Evolutionary conservation across 805 yeast genomes (phyloP), one percentile per base, ranked within the genome.

Genomic region (Saccharomycopsis sp.): DNA sequence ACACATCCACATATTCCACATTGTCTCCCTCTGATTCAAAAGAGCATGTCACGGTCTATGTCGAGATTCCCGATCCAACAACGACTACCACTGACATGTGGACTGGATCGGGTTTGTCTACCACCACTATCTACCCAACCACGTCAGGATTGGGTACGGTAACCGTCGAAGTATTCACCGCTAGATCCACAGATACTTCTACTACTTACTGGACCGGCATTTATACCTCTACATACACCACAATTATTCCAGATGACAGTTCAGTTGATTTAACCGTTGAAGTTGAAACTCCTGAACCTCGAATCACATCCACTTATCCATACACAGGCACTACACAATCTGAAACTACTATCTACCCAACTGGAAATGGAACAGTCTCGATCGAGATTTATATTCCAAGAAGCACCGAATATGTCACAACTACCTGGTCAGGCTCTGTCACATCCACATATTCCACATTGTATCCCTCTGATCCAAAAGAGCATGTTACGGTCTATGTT

Each of bases 101-200:
- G 48, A 44, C 48, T 12, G 48, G 48, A 16, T 5, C 48, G 4
- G 18, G 21, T 20, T n/a, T 44, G 18, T 44, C 48, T 44, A 16
- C 48, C 18, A 44, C 48, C 12, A 44, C 48, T 12, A 20, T 24
- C 60, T 65, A 52, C 57, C 69, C 41, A 52, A 64, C 51, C 56
- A 29, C 37, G 9, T 29, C 37, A 7, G 67, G 53, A 59, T 66
- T 7, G 57, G 64, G 18, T 52, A 63, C 53, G 57, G 64, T 50
- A 40, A 61, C 47, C 21, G 60, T 58, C 57, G 56, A 53, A 54
- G 63, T 47, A 52, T 53, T 52, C 40, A 56, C 61, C 7, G 54
- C 56, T 24, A 56, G 61, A 34, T 44, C 58, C 24, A 60, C 61
- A 55, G 48, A 44, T 12, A 44, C 21, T 18, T 44, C 48, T 44